phyloP scores from a whole-genome alignment of 1,284 basidiomycete species.

The Flammula alnicola region DNA sequence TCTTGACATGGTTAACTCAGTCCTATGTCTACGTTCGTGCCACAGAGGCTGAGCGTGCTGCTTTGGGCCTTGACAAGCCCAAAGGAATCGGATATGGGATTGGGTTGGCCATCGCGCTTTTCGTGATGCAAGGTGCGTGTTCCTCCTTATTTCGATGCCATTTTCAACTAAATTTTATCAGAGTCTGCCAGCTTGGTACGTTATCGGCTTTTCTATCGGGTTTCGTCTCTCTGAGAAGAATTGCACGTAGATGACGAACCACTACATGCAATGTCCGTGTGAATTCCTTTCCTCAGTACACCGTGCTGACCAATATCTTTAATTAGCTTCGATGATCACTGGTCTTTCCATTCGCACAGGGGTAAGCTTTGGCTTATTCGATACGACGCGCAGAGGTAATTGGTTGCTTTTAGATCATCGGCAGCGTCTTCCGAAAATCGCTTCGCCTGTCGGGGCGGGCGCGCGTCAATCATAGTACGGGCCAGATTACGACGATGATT shows the following conservation, averaged over 20 bases:
- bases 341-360: constrained; percentile 57
- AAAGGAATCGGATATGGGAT: constrained; percentile 61
- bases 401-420: constrained; percentile 52
- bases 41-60: constrained; percentile 40
- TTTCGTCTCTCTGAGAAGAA: neutral
- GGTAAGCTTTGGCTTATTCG: constrained; percentile 36
- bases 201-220: too few relatives aligned
- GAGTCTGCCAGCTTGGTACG: constrained; percentile 55
- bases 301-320: neutral
- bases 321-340: constrained; percentile 50
- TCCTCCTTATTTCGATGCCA: neutral
- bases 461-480: constrained; percentile 60
- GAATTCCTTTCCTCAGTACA: neutral
- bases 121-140: constrained; percentile 65
- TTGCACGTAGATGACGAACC: constrained; percentile 42
- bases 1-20: constrained; percentile 63
- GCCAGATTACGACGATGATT: constrained; percentile 75
- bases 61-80: constrained; percentile 38
- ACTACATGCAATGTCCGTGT: constrained; percentile 53
- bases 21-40: constrained; percentile 53
- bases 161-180: constrained; percentile 22
- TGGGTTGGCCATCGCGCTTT: constrained; percentile 61
- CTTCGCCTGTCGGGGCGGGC: constrained; percentile 69
- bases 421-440: constrained; percentile 72
- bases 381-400: neutral